Percentiles rank a stretch among this genome's conserved stretches.
Evolutionary conservation across 1,284 basidiomycete genomes (phyloP).

Genomic region (Coriolopsis trogii): DNA sequence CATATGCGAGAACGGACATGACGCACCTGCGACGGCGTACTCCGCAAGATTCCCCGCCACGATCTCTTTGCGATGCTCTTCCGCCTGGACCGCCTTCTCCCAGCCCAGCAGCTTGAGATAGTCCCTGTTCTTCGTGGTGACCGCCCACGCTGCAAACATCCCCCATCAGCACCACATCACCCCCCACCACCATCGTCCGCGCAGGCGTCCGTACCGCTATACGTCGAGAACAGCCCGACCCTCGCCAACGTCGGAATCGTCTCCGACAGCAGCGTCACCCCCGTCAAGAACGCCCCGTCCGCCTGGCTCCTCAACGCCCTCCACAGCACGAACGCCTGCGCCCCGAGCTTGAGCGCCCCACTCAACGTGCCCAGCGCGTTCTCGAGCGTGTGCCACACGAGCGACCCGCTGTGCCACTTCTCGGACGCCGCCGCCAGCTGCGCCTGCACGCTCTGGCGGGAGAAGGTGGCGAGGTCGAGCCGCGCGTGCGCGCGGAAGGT

Average conservation of each 20-base stretch:
- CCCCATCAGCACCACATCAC: neutral
- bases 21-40: conserved; percentile 50
- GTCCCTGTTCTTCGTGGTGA: conserved; percentile 65
- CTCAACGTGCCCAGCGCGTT: conserved; percentile 44
- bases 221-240: conserved; percentile 22
- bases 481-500: conserved; percentile 67
- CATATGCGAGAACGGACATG: neutral
- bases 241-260: too few species aligned
- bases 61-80: conserved; percentile 73
- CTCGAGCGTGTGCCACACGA: conserved; percentile 63
- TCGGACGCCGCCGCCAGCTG: conserved; percentile 60
- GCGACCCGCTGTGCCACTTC: conserved; percentile 41
- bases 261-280: conserved; percentile 47
- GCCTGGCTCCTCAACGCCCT: conserved; percentile 58
- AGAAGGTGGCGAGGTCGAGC: conserved; percentile 74
- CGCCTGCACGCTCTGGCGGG: conserved; percentile 62
- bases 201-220: neutral
- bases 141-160: conserved; percentile 63
- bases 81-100: conserved; percentile 53
- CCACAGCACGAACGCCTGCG: conserved; percentile 66
- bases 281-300: conserved; percentile 64
- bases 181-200: conserved; percentile 1
- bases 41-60: conserved; percentile 66
- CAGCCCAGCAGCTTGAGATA: conserved; percentile 67
- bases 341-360: conserved; percentile 52